Evolutionary conservation across 495 filamentous ascomycete genomes (phyloP).

Genomic region (Penicillium roqueforti): DNA sequence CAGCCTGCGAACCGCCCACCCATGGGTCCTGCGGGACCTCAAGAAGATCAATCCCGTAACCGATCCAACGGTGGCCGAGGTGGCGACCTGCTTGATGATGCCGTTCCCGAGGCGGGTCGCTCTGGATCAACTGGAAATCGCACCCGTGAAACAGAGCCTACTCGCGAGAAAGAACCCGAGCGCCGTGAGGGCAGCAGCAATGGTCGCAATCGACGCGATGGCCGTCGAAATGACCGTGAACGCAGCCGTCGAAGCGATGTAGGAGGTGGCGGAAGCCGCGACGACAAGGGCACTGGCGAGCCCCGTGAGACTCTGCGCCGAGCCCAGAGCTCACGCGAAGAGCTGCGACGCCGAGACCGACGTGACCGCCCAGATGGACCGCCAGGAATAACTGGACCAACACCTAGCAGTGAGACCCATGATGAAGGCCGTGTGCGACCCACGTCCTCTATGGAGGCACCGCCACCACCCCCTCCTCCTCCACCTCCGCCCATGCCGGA

Average conservation of each 20-base stretch:
- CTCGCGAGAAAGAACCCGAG: slow-evolving; percentile 28
- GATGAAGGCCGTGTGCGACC: slow-evolving; percentile 43
- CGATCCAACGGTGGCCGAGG: slow-evolving; percentile 20
- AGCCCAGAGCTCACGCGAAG: slow-evolving; percentile 36
- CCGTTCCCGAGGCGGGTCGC: slow-evolving; percentile 26
- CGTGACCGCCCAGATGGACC: slow-evolving; percentile 30
- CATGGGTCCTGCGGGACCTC: slow-evolving; percentile 23
- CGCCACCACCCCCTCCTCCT: slow-evolving; percentile 31
- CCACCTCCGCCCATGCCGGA: slow-evolving; percentile 30
- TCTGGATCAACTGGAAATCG: slow-evolving; percentile 25
- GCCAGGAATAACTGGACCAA: slow-evolving; percentile 14
- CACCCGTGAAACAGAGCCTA: slow-evolving; percentile 19
- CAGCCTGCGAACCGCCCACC: slow-evolving; percentile 26
- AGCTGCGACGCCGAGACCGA: slow-evolving; percentile 41
- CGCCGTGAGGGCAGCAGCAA: slow-evolving; percentile 26
- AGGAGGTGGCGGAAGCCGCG: slow-evolving; percentile 26
- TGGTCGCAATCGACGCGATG: slow-evolving; percentile 30
- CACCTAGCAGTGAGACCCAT: slow-evolving; percentile 14
- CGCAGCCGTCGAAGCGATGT: slow-evolving; percentile 38
- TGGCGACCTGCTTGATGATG: slow-evolving; percentile 34
- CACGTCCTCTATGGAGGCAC: slow-evolving; percentile 36
- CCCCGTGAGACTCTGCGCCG: slow-evolving; percentile 35
- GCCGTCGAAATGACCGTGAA: slow-evolving; percentile 37
- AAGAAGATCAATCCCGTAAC: slow-evolving; percentile 23
- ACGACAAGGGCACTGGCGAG: slow-evolving; percentile 31